phyloP scores from a whole-genome alignment of 139 green algal species.

The Yamagishiella unicocca region DNA sequence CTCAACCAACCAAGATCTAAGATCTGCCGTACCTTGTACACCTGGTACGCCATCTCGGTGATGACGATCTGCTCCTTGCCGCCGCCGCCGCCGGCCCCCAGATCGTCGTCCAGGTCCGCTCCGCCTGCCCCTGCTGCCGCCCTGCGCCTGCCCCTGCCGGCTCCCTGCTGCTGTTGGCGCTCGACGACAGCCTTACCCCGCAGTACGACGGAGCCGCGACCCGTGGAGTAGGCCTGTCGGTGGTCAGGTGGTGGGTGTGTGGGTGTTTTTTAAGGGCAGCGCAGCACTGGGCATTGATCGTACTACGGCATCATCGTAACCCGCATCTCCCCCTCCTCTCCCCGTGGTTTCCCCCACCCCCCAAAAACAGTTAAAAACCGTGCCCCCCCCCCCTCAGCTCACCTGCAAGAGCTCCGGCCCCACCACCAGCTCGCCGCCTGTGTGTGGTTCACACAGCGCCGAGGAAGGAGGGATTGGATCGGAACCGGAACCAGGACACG shows the following conservation, averaged over 20 bases:
- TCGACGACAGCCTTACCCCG: constrained; percentile 82
- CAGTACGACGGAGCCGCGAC: constrained; percentile 80
- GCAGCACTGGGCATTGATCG: not conserved
- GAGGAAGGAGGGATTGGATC: not conserved
- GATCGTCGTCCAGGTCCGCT: not conserved
- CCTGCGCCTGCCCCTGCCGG: not conserved
- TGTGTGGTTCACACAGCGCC: not conserved
- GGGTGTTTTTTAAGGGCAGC: no score
- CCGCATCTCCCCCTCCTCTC: not conserved
- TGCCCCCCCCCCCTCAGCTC: not conserved
- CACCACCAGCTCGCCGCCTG: constrained; percentile 79
- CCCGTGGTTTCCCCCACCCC: not conserved
- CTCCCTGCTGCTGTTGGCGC: not conserved
- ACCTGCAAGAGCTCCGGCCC: constrained; percentile 59
- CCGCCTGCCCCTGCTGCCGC: constrained; percentile 13
- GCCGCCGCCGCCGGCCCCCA: not conserved
- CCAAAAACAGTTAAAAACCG: not conserved
- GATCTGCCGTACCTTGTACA: constrained; percentile 83
- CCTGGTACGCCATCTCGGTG: constrained; percentile 93
- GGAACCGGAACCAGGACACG: no score
- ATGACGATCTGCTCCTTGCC: constrained; percentile 79
- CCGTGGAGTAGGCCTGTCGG: constrained; percentile 69
- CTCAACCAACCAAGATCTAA: not conserved
- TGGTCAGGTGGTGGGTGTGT: no score
- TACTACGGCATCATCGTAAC: not conserved